Evolutionary conservation across 1,284 basidiomycete species (phyloP).

Genomic region (Fomitopsis palustris): DNA sequence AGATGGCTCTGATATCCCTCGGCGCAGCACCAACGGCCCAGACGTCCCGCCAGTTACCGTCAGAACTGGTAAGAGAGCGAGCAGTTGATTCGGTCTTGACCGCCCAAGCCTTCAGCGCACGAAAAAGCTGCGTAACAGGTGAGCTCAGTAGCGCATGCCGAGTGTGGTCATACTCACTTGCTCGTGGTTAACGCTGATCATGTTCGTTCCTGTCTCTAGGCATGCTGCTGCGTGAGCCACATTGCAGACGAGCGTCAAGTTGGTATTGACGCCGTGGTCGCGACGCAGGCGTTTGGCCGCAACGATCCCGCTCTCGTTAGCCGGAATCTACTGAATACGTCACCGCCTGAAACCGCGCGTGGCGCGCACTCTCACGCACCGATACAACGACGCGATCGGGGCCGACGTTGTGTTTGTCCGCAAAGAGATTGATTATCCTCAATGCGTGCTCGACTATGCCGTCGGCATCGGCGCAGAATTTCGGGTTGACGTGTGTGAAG

Average conservation of each 20-base stretch:
- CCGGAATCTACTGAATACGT: constrained; percentile 44
- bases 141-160: constrained; percentile 14
- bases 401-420: constrained; percentile 32
- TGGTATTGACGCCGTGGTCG: constrained; percentile 40
- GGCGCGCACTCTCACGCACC: constrained; percentile 33
- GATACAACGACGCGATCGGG: constrained; percentile 44
- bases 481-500: constrained; percentile 50
- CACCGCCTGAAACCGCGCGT: background rate
- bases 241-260: constrained; percentile 47
- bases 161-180: constrained; percentile 38
- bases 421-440: constrained; percentile 38
- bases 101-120: background rate
- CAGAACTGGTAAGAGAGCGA: background rate
- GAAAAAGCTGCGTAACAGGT: background rate
- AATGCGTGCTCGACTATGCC: constrained; percentile 41
- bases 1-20: background rate
- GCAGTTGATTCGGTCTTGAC: background rate
- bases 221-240: constrained; percentile 53
- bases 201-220: constrained; percentile 43
- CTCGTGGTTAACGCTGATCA: constrained; percentile 47
- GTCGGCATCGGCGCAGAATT: constrained; percentile 28
- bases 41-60: background rate
- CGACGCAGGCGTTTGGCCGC: constrained; percentile 41
- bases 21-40: background rate
- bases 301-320: constrained; percentile 49